Evolutionary conservation across 1,284 basidiomycete genomes (phyloP).

Genomic region (Papiliotrema laurentii): DNA sequence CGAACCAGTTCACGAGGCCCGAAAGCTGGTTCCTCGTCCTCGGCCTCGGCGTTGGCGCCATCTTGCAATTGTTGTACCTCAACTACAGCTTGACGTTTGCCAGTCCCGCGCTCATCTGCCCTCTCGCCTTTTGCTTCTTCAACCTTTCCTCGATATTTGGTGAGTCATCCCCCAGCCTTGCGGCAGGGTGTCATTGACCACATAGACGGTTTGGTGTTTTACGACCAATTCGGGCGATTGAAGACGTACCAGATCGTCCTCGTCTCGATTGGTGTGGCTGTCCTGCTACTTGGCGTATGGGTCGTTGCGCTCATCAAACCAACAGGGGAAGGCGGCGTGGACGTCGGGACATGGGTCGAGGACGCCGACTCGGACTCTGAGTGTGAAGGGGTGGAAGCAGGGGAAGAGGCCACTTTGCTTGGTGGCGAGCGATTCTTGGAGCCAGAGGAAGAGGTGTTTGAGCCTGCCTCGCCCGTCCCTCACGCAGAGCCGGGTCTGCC

Average conservation of each 20-base stretch:
- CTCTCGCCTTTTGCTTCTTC: constrained; percentile 93
- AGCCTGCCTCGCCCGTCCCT: background rate
- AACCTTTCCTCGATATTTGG: constrained; percentile 81
- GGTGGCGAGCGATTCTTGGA: constrained; percentile 16
- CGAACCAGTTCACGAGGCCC: constrained; percentile 72
- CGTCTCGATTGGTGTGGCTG: constrained; percentile 70
- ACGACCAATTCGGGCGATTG: constrained; percentile 77
- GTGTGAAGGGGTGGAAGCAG: constrained; percentile 23
- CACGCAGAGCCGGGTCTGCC: background rate
- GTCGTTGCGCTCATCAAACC: constrained; percentile 58
- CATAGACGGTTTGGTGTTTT: constrained; percentile 72
- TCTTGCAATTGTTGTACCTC: constrained; percentile 73
- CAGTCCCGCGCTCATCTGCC: constrained; percentile 85
- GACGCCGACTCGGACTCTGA: constrained; percentile 18
- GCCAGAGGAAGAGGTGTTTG: constrained; percentile 6
- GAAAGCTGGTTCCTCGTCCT: constrained; percentile 42
- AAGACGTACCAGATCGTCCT: constrained; percentile 64
- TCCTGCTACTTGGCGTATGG: constrained; percentile 86
- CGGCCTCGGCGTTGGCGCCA: constrained; percentile 34
- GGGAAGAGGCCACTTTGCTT: constrained; percentile 18
- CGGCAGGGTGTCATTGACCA: background rate
- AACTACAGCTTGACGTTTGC: constrained; percentile 82
- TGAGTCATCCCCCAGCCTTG: constrained; percentile 11
- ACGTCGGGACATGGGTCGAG: constrained; percentile 48
- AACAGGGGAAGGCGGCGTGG: constrained; percentile 42